These are phyloP conservation scores for Musa schizocarpa DNA, from an alignment of 176 grass and related monocot genomes.

Conservation along the genomic window DNA sequence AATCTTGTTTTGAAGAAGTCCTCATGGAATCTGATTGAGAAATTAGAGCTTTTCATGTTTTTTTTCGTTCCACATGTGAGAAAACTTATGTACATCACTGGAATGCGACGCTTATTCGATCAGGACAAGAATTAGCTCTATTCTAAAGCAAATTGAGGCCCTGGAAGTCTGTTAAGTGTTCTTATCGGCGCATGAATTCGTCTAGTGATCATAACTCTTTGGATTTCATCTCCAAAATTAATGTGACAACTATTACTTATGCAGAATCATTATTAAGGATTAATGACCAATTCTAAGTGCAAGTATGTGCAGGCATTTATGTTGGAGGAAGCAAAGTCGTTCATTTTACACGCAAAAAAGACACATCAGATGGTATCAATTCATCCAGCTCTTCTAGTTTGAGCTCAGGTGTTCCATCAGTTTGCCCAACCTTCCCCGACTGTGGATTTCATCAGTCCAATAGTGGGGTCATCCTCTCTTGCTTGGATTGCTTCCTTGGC, in stretches of 20 bases:
- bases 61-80: too few species aligned
- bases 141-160: background rate
- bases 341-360: slow-evolving; percentile 94
- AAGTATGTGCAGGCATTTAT: slow-evolving; percentile 56
- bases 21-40: background rate
- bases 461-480: slow-evolving; percentile 70
- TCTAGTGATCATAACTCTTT: too few species aligned
- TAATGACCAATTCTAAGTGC: background rate
- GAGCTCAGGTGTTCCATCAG: slow-evolving; percentile 36
- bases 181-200: too few species aligned
- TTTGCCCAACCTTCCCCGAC: slow-evolving; percentile 75
- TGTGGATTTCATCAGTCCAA: slow-evolving; percentile 81
- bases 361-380: background rate
- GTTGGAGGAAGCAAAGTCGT: slow-evolving; percentile 97
- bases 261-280: too few species aligned
- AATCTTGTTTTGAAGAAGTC: background rate
- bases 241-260: too few species aligned
- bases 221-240: too few species aligned
- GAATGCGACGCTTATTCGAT: too few species aligned
- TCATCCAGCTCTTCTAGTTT: slow-evolving; percentile 27
- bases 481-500: slow-evolving; percentile 81
- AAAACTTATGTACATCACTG: too few species aligned
- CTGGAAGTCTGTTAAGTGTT: too few species aligned
- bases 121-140: background rate
- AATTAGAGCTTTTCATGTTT: background rate